A percentile compares a stretch with the other conserved stretches of the same genome.
Evolutionary conservation across 495 filamentous ascomycete genomes (phyloP).

Genomic region (Podospora pseudopauciseta): DNA sequence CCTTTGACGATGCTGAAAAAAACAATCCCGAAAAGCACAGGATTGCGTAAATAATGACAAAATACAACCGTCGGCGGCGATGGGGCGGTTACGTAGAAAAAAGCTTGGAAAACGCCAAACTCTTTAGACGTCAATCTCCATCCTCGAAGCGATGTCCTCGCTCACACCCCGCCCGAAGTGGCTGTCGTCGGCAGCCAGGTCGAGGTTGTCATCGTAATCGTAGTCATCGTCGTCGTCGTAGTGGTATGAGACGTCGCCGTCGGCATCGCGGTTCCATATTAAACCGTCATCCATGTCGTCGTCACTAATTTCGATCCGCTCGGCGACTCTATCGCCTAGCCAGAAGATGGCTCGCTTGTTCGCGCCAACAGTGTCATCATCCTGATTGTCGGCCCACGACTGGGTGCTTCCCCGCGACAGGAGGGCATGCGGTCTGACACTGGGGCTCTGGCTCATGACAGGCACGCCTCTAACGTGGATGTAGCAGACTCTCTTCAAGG

Average conservation of each 20-base stretch:
- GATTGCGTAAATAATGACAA: background rate
- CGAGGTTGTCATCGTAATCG: constrained; percentile 30
- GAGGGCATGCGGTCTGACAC: constrained; percentile 24
- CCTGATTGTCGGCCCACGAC: constrained; percentile 5
- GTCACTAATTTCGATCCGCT: constrained; percentile 38
- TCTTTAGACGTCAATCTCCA: constrained; percentile 55
- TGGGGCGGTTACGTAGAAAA: background rate
- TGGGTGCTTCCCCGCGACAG: constrained; percentile 22
- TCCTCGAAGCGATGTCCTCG: constrained; percentile 67
- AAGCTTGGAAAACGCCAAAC: background rate
- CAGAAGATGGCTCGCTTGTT: constrained; percentile 79
- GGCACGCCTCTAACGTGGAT: constrained; percentile 83
- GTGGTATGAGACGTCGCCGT: constrained; percentile 48
- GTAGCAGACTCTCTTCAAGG: constrained; percentile 90
- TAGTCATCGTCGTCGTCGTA: constrained; percentile 50
- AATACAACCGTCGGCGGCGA: background rate
- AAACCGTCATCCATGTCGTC: constrained; percentile 46
- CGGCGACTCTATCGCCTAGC: constrained; percentile 63
- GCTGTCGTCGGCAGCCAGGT: constrained; percentile 38
- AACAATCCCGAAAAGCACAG: background rate
- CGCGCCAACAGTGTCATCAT: constrained; percentile 41
- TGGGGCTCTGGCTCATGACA: constrained; percentile 68
- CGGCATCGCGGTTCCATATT: constrained; percentile 49
- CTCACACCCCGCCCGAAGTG: constrained; percentile 58
- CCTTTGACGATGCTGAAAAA: background rate